These are phyloP conservation scores for Fonsecaea pedrosoi DNA, from an alignment of 2,329 filamentous ascomycete genomes.

Conservation along the genomic window DNA sequence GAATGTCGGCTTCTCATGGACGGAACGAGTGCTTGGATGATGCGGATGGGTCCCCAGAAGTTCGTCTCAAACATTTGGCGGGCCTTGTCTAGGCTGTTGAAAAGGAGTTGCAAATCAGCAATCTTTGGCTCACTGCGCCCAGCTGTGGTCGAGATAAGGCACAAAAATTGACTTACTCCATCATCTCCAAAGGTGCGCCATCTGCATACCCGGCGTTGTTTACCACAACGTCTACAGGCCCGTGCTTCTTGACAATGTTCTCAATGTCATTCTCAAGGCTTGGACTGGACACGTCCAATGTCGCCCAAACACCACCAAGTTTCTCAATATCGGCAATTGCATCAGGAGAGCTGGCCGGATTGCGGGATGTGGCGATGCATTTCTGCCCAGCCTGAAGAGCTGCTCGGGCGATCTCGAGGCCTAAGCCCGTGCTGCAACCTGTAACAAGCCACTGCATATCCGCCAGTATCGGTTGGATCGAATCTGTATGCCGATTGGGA, in stretches of 20 bases:
- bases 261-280: constrained; percentile 32
- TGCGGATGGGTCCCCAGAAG: constrained; percentile 35
- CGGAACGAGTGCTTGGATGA: constrained; percentile 33
- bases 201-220: constrained; percentile 41
- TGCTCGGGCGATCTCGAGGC: constrained; percentile 33
- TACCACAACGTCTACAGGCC: constrained; percentile 40
- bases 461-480: background rate
- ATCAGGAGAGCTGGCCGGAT: constrained; percentile 34
- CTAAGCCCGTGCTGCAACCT: constrained; percentile 40
- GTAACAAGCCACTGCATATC: constrained; percentile 40
- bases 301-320: constrained; percentile 32
- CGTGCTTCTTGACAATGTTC: constrained; percentile 23
- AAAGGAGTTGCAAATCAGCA: background rate
- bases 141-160: background rate
- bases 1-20: constrained; percentile 24
- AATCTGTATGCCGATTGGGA: background rate
- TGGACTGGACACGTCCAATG: constrained; percentile 20
- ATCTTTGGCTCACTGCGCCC: background rate
- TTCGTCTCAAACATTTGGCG: constrained; percentile 35
- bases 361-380: constrained; percentile 40
- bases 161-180: constrained; percentile 24
- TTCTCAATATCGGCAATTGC: constrained; percentile 37
- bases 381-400: constrained; percentile 27
- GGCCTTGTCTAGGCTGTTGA: constrained; percentile 17
- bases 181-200: constrained; percentile 34